Conservation (phyloP, 2,329 filamentous ascomycete species). For the Aspergillus niger region DNA sequence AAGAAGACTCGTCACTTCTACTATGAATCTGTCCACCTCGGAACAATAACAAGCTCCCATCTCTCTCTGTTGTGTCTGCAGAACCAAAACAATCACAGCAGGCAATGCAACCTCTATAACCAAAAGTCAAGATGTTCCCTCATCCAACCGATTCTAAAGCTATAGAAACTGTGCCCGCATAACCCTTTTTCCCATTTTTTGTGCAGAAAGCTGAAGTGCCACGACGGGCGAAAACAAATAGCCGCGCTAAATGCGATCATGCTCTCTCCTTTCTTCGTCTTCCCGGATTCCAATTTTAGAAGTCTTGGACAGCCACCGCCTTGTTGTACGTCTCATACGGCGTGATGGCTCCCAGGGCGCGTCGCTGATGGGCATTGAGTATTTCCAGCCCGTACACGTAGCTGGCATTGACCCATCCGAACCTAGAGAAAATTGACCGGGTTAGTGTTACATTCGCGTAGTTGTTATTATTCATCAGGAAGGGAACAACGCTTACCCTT, state of each 20-base stretch:
- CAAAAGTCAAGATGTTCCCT: background rate
- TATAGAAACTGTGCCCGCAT: background rate
- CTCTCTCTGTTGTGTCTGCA: background rate
- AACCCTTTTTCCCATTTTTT: background rate
- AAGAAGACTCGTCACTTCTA: background rate
- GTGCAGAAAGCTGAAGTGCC: background rate
- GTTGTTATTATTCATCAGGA: background rate
- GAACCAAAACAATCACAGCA: background rate
- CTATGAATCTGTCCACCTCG: background rate
- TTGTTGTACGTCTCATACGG: conserved; percentile 80
- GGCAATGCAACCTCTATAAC: background rate
- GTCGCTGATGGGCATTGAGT: conserved; percentile 83
- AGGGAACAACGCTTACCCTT: conserved; percentile 70
- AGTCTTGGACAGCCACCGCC: conserved; percentile 52
- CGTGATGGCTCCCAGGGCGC: conserved; percentile 83
- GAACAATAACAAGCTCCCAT: background rate
- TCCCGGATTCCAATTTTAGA: background rate
- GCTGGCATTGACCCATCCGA: conserved; percentile 98
- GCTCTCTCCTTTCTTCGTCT: background rate
- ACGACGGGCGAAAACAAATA: background rate
- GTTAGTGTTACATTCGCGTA: conserved; percentile 7
- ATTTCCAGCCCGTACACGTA: conserved; percentile 93
- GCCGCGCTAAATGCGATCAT: background rate
- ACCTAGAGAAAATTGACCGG: conserved; percentile 56
- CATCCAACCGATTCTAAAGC: background rate